These are phyloP conservation scores for Diaporthe eres DNA, from an alignment of 2,329 filamentous ascomycete species.

Conservation along the genomic window DNA sequence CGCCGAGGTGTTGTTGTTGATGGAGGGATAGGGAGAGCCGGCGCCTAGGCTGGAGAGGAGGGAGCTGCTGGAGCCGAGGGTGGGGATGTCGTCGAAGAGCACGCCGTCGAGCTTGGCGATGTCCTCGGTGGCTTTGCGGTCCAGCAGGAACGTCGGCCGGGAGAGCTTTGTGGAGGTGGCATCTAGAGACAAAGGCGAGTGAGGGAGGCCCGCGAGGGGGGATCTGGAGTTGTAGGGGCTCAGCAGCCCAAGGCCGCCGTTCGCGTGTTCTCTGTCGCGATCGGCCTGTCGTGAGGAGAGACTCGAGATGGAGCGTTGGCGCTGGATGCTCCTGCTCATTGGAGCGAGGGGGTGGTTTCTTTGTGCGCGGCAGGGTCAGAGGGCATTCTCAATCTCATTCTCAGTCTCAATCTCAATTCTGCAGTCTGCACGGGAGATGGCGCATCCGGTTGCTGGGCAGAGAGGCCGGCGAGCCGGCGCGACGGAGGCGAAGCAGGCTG, in stretches of 20 bases:
- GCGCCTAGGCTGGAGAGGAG: conserved; percentile 43
- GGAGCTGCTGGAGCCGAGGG: conserved; percentile 37
- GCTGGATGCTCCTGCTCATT: conserved; percentile 42
- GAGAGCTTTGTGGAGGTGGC: conserved; percentile 36
- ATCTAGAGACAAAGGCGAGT: conserved; percentile 39
- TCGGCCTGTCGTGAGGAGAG: conserved; percentile 40
- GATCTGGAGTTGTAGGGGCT: conserved; percentile 43
- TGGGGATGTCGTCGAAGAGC: conserved; percentile 45
- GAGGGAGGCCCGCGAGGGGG: conserved; percentile 41
- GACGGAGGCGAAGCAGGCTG: conserved; percentile 26
- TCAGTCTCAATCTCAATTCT: neutral
- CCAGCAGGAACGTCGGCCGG: conserved; percentile 38
- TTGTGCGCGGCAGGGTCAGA: conserved; percentile 26
- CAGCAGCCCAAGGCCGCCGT: conserved; percentile 40
- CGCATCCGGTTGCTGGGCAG: conserved; percentile 29
- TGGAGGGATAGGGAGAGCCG: conserved; percentile 40
- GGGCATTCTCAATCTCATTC: conserved; percentile 21
- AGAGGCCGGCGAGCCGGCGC: conserved; percentile 19
- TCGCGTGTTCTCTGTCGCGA: conserved; percentile 40
- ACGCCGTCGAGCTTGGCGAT: conserved; percentile 43
- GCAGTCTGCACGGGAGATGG: neutral
- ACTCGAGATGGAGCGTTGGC: conserved; percentile 43
- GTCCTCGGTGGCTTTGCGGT: conserved; percentile 40
- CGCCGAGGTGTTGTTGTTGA: conserved; percentile 17
- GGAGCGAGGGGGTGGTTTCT: conserved; percentile 35